Evolutionary conservation across 306 rosid species (phyloP), one percentile per base, ranked within the genome.

Genomic region (Rosa chinensis): DNA sequence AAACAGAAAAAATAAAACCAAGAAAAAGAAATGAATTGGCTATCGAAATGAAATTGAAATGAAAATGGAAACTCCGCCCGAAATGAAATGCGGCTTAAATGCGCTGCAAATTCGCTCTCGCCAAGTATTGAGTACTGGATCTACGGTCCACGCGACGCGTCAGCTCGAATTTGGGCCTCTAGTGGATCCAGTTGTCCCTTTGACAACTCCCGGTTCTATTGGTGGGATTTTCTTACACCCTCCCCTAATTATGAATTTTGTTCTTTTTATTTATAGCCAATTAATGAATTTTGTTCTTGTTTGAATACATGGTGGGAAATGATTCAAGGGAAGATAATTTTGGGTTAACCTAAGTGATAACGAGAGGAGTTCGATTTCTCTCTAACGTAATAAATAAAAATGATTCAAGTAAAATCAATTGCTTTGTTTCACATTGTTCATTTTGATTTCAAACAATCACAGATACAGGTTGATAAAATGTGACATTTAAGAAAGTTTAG

Each of bases 41-140:
- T 3, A 7, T 8, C 8, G 7, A 48, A 80, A 35, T 23, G 45
- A 45, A 70, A 73, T 35, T 56, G 73, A 75, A 82, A 82, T 77
- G 66, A 23, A 53, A 44, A 45, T 64, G 67, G 53, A 10, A 39
- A 44, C 12, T 72, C 20, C 8, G 66, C 49, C 81, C 78, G 70
- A 72, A 82, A 82, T 63, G 81, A 77, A 82, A 77, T 77, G 84
- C 84, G 80, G n/a, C 18, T 77, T 63, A 76, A 70, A 82, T 76
- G 82, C 85, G 73, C 59, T 16, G 47, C 28, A 62, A 59, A 75
- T 75, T 61, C 71, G 59, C 32, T 75, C 45, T 44, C 44, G 5
- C 63, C 48, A n/a, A 17, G 62, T 50, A 49, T 32, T 42, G 67
- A 61, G 42, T 5, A 50, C 82, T 82, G 62, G 50, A 72, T 71